Percentiles rank a stretch among this genome's conserved stretches.
phyloP scores from a whole-genome alignment of 2,329 filamentous ascomycete species.

The Stachybotrys elegans region DNA sequence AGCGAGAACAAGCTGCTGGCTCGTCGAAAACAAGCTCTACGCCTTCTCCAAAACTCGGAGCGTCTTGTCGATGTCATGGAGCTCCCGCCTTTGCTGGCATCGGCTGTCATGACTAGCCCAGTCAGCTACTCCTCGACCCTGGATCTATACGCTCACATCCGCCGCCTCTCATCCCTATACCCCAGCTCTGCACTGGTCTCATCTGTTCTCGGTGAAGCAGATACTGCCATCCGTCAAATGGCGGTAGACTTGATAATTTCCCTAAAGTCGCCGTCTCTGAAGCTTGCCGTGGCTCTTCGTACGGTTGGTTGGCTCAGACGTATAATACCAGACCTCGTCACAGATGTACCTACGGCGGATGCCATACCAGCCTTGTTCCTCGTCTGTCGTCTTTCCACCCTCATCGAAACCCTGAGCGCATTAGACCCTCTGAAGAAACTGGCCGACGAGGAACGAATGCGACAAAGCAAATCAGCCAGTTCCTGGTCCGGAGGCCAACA shows the following conservation, averaged over 20 bases:
- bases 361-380: constrained; percentile 80
- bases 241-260: constrained; percentile 76
- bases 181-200: constrained; percentile 70
- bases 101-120: constrained; percentile 61
- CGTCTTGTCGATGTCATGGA: constrained; percentile 87
- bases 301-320: constrained; percentile 88
- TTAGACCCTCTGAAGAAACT: constrained; percentile 81
- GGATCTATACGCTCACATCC: constrained; percentile 90
- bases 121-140: constrained; percentile 84
- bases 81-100: constrained; percentile 77
- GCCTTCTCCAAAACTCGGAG: constrained; percentile 82
- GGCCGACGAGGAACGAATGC: constrained; percentile 74
- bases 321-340: constrained; percentile 69
- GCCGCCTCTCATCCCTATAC: constrained; percentile 77
- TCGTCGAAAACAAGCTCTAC: constrained; percentile 70
- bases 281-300: constrained; percentile 83
- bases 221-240: constrained; percentile 84
- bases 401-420: constrained; percentile 75
- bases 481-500: constrained; percentile 74
- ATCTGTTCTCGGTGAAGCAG: constrained; percentile 71
- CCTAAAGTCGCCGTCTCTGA: constrained; percentile 72
- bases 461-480: constrained; percentile 35
- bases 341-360: constrained; percentile 45
- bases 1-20: constrained; percentile 66
- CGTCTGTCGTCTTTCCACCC: constrained; percentile 75